Conservation (phyloP, 1,139 yeast genomes). For the Kluyveromyces sp. region DNA sequence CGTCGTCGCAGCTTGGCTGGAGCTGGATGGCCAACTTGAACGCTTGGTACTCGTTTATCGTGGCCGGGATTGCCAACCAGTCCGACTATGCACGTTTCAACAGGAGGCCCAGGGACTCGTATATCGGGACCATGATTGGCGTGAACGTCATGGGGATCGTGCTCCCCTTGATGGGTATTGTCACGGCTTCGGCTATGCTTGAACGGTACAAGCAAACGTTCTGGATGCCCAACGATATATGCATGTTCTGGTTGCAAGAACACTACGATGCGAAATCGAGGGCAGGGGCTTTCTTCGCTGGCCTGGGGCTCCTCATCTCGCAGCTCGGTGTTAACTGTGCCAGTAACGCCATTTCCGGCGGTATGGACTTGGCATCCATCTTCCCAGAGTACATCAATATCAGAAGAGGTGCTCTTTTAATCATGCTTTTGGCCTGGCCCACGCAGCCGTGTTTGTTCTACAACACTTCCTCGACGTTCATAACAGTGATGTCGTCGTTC, state of each 20-base stretch:
- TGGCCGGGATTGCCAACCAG: constrained; percentile 37
- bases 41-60: constrained; percentile 31
- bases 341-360: constrained; percentile 37
- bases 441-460: constrained; percentile 35
- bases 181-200: constrained; percentile 30
- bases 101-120: constrained; percentile 16
- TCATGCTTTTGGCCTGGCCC: constrained; percentile 32
- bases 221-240: constrained; percentile 33
- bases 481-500: constrained; percentile 32
- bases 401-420: constrained; percentile 32
- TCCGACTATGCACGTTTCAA: constrained; percentile 40
- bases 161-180: constrained; percentile 34
- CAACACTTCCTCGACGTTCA: constrained; percentile 32
- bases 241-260: constrained; percentile 28
- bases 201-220: constrained; percentile 28
- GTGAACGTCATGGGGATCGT: constrained; percentile 31
- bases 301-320: constrained; percentile 31
- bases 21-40: constrained; percentile 28
- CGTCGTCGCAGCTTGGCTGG: constrained; percentile 19
- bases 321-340: constrained; percentile 33
- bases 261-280: constrained; percentile 30
- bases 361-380: constrained; percentile 36
- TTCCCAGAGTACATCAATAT: constrained; percentile 34
- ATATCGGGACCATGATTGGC: constrained; percentile 22
- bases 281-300: constrained; percentile 35